Conservation (phyloP, 164 flowering plant species). For the Brasenia schreberi region DNA sequence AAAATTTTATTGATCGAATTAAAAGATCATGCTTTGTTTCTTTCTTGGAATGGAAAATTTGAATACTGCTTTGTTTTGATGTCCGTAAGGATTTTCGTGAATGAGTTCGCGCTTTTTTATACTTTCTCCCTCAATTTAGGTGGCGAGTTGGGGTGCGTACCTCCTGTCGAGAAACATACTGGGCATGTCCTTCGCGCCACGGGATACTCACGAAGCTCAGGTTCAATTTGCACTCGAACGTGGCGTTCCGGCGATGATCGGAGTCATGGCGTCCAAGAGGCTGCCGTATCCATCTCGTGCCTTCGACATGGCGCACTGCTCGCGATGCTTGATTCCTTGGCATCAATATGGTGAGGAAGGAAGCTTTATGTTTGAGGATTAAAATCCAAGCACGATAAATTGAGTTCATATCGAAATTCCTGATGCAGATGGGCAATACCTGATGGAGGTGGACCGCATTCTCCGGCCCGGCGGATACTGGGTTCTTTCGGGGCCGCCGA, state of each 20-base stretch:
- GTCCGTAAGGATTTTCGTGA: too few species aligned
- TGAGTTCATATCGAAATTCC: neutral
- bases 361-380: neutral
- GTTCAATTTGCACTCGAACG: conserved; percentile 94
- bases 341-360: conserved; percentile 35
- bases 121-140: conserved; percentile 26
- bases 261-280: conserved; percentile 58
- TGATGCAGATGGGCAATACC: conserved; percentile 52
- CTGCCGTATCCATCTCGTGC: conserved; percentile 90
- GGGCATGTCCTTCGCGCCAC: conserved; percentile 84
- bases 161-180: conserved; percentile 53
- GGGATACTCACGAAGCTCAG: conserved; percentile 84
- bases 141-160: conserved; percentile 93
- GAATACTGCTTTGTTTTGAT: too few species aligned
- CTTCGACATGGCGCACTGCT: conserved; percentile 95
- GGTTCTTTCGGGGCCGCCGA: conserved; percentile 89
- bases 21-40: neutral
- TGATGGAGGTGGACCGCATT: conserved; percentile 75
- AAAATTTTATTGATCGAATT: neutral
- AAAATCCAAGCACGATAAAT: neutral
- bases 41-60: neutral
- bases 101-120: neutral
- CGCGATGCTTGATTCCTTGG: conserved; percentile 97
- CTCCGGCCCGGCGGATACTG: conserved; percentile 88
- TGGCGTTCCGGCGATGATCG: conserved; percentile 94